Evolutionary conservation across 2,329 filamentous ascomycete species (phyloP), one percentile per base, ranked within the genome.

Genomic region (Trichoderma sp.): DNA sequence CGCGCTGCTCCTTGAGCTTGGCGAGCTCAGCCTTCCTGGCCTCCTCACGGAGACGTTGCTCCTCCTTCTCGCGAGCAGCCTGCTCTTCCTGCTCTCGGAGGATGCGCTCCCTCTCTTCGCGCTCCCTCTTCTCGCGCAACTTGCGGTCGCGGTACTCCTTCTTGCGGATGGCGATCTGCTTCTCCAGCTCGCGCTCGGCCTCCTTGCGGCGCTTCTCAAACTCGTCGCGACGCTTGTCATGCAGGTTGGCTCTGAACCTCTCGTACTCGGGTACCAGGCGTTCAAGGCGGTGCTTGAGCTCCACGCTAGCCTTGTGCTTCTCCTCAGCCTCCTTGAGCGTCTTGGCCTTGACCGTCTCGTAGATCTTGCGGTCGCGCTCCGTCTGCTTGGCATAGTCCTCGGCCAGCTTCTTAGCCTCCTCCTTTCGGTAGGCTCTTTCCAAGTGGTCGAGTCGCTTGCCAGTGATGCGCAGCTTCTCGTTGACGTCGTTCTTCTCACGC

Each of bases 401-500:
- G 65, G 88, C 82, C 66, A 98, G 82, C 79, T 97, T 94, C 86
- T 97, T 97, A 74, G 90, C 81, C 79, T 99, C 95, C 80, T 98
- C 95, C 77, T 94, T 92, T 73, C 95, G 90, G 85, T 96, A 96
- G 44, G 95, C 95, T 81, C 95, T 91, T 83, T 99, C 95, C 72
- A 99, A 82, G 80, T 99, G 94, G 75, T 99, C 95, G 73, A 97
- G 91, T 69, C 95, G 90, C 87, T 97, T 98, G 77, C 90, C 92
- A 67, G 93, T 96, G 72, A 96, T 88, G 72, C 93, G 90, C 61
- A 98, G 87, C 76, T 91, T 92, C 80, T 97, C 93, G 69, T 91
- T 92, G 71, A 97, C 88, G 74, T 95, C 93, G 74, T 94, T 96
- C 89, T 98, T 99, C 83, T 98, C 95, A 72, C 94, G 93, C 81